Evolutionary conservation across 805 yeast genomes (phyloP).

Genomic region (Wickerhamomyces pijperi): DNA sequence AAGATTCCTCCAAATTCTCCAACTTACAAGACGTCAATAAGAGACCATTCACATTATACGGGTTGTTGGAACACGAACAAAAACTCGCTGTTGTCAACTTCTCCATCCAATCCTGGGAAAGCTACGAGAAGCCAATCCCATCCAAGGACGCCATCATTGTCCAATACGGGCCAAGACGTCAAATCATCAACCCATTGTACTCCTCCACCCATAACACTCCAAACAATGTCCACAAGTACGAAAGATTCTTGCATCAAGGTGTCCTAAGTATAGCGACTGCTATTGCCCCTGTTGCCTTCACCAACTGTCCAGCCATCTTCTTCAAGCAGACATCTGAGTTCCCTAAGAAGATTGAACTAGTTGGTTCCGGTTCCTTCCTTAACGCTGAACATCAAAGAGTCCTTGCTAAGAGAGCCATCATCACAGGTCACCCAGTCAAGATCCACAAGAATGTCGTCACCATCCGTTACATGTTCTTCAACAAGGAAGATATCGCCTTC

Average conservation of each 20-base stretch:
- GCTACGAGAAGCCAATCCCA: constrained; percentile 73
- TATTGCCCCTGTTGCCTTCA: constrained; percentile 77
- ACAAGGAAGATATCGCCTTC: constrained; percentile 76
- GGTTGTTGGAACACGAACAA: constrained; percentile 77
- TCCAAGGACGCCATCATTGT: constrained; percentile 73
- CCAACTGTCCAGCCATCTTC: constrained; percentile 75
- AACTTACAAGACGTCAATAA: constrained; percentile 22
- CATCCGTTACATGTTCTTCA: constrained; percentile 94
- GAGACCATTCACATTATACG: constrained; percentile 54
- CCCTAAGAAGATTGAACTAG: constrained; percentile 41
- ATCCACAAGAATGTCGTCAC: constrained; percentile 90
- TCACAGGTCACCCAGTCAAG: constrained; percentile 93
- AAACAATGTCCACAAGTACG: constrained; percentile 81
- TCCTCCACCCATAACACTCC: constrained; percentile 67
- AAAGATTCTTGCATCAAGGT: constrained; percentile 75
- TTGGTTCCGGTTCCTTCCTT: constrained; percentile 86
- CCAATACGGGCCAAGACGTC: constrained; percentile 90
- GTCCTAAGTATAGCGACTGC: constrained; percentile 69
- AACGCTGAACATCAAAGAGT: constrained; percentile 80
- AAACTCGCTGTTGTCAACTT: constrained; percentile 75
- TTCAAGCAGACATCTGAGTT: constrained; percentile 49
- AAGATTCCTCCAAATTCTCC: constrained; percentile 34
- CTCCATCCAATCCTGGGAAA: constrained; percentile 81
- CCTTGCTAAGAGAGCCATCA: constrained; percentile 74
- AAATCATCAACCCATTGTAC: constrained; percentile 71